Evolutionary conservation across 2,329 filamentous ascomycete species (phyloP).

Genomic region (Emergomyces orientalis): DNA sequence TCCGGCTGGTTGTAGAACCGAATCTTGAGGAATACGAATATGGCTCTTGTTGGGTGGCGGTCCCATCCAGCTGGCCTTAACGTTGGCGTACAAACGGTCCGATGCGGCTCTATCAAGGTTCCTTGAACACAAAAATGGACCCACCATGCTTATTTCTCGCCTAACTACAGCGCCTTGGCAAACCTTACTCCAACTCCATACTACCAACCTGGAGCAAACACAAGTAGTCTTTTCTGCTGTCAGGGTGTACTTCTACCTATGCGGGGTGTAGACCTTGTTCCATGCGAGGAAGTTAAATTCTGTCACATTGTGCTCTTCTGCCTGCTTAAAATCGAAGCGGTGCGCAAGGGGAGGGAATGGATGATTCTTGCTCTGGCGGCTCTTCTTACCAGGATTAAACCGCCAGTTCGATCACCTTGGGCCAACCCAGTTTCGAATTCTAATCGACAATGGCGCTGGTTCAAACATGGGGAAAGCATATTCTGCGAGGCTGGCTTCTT

Average conservation of each 20-base stretch:
- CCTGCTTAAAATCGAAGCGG: background rate
- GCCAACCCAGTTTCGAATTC: background rate
- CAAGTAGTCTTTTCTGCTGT: background rate
- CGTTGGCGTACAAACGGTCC: no score
- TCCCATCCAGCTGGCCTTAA: no score
- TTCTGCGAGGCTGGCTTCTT: background rate
- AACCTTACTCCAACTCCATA: constrained; percentile 9
- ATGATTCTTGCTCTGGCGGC: background rate
- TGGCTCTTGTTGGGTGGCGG: background rate
- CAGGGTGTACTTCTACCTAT: background rate
- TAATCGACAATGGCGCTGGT: background rate
- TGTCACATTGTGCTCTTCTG: background rate
- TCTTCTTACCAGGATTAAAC: background rate
- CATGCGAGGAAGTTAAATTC: background rate
- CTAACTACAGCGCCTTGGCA: constrained; percentile 7
- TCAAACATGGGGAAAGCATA: background rate
- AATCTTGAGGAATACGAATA: background rate
- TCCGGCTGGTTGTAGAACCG: background rate
- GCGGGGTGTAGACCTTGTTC: background rate
- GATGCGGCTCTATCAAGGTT: no score
- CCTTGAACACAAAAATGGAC: background rate
- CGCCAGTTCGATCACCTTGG: background rate
- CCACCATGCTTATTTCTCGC: constrained; percentile 2
- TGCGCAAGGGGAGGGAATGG: background rate
- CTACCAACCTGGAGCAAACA: background rate